Conservation (phyloP, 208 protist genomes). For the Jaenimonas drosophilae region DNA sequence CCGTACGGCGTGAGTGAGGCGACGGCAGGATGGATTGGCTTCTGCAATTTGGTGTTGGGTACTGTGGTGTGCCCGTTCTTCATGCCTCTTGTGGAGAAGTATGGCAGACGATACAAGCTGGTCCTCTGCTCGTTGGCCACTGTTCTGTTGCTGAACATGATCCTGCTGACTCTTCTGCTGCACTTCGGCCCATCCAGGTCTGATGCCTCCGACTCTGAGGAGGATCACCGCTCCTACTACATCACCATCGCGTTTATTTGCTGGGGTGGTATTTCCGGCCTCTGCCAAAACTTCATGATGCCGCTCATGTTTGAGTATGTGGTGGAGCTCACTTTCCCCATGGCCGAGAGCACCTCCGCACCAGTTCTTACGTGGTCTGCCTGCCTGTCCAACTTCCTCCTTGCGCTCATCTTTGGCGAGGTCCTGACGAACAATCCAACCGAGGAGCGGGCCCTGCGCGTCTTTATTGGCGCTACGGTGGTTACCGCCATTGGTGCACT, state of each 20-base stretch:
- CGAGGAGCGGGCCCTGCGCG: conserved; percentile 20
- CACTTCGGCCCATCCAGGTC: conserved; percentile 38
- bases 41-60: conserved; percentile 54
- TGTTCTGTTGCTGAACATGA: conserved; percentile 26
- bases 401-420: too few relatives aligned
- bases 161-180: conserved; percentile 38
- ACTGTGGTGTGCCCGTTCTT: conserved; percentile 55
- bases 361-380: conserved; percentile 54
- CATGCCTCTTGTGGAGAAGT: conserved; percentile 39
- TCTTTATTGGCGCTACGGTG: conserved; percentile 50
- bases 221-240: conserved; percentile 24
- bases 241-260: conserved; percentile 29
- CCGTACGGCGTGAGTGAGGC: conserved; percentile 55
- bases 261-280: conserved; percentile 42
- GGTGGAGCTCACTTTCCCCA: conserved; percentile 70
- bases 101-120: conserved; percentile 37
- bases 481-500: conserved; percentile 41
- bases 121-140: conserved; percentile 26
- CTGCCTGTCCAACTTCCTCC: too few relatives aligned
- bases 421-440: too few relatives aligned
- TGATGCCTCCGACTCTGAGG: not conserved
- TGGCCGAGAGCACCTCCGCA: conserved; percentile 59
- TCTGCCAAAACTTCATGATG: conserved; percentile 78
- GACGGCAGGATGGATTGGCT: conserved; percentile 54
- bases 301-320: conserved; percentile 79